A percentile compares a stretch with the other conserved stretches of the same genome.
phyloP scores from a whole-genome alignment of 257 asterid species.

The Plectranthus barbatus region DNA sequence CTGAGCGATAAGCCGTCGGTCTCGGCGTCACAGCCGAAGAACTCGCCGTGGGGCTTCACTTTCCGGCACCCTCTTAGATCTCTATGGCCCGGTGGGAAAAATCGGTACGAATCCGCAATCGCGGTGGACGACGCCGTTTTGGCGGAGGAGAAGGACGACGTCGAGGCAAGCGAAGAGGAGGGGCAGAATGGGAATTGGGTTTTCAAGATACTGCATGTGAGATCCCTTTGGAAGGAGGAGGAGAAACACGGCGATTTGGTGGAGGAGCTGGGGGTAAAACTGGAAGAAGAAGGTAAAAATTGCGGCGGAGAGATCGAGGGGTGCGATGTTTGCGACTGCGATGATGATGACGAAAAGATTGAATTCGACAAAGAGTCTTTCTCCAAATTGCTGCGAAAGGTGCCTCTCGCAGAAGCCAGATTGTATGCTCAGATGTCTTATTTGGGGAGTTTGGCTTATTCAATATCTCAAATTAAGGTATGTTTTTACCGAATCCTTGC shows the following conservation, averaged over 20 bases:
- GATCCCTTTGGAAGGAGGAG: conserved; percentile 46
- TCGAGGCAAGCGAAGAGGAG: conserved; percentile 15
- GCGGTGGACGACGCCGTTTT: conserved; percentile 55
- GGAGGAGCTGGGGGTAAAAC: conserved; percentile 22
- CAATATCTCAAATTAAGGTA: conserved; percentile 82
- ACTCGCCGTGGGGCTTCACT: conserved; percentile 67
- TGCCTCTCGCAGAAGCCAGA: conserved; percentile 73
- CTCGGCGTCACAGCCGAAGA: conserved; percentile 49
- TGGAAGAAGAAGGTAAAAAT: conserved; percentile 17
- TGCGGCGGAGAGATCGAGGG: conserved; percentile 27
- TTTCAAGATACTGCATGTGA: conserved; percentile 57
- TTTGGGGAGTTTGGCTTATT: conserved; percentile 84
- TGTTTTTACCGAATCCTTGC: not conserved
- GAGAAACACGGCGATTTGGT: conserved; percentile 19
- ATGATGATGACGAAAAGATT: conserved; percentile 42
- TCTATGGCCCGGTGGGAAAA: conserved; percentile 51
- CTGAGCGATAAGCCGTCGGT: conserved; percentile 36
- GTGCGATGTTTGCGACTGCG: conserved; percentile 40
- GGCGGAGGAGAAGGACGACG: conserved; percentile 45
- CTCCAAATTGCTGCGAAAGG: conserved; percentile 64
- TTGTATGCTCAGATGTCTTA: conserved; percentile 70
- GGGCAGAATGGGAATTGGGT: conserved; percentile 55
- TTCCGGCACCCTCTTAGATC: conserved; percentile 70
- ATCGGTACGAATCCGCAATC: conserved; percentile 46
- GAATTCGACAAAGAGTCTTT: conserved; percentile 64